Evolutionary conservation across 2,329 filamentous ascomycete genomes (phyloP).

Genomic region (Emmonsiellopsis sp.): DNA sequence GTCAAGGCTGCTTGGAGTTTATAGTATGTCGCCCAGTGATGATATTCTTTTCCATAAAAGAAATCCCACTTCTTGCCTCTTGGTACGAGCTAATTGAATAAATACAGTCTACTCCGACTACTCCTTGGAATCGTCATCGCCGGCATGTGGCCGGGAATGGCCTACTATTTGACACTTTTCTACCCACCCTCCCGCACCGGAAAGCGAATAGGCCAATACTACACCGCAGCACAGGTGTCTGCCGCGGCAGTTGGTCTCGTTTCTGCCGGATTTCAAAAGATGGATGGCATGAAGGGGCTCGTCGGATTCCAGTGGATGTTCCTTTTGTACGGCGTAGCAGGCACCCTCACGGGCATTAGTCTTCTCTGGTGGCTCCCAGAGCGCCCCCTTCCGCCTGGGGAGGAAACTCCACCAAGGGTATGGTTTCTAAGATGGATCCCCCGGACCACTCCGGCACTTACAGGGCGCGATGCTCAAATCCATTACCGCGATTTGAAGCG

Average conservation of each 20-base stretch:
- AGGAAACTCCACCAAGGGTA: slow-evolving; percentile 10
- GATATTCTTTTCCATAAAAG: neutral
- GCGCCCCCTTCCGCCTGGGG: slow-evolving; percentile 61
- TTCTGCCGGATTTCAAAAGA: slow-evolving; percentile 82
- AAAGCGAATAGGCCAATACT: slow-evolving; percentile 83
- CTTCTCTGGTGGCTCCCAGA: slow-evolving; percentile 90
- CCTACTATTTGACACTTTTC: slow-evolving; percentile 84
- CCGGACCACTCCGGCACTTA: slow-evolving; percentile 58
- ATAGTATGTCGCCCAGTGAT: slow-evolving; percentile 46
- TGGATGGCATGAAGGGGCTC: slow-evolving; percentile 68
- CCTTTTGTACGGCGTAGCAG: slow-evolving; percentile 71
- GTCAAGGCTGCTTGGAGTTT: slow-evolving; percentile 77
- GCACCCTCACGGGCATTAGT: slow-evolving; percentile 59
- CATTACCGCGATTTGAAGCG: slow-evolving; percentile 76
- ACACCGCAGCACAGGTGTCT: slow-evolving; percentile 79
- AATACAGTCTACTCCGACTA: slow-evolving; percentile 62
- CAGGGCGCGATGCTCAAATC: slow-evolving; percentile 65
- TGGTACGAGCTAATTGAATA: neutral
- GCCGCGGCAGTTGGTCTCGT: slow-evolving; percentile 83
- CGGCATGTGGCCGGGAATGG: slow-evolving; percentile 93
- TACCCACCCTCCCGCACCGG: slow-evolving; percentile 80
- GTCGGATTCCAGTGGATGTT: slow-evolving; percentile 70
- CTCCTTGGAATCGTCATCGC: slow-evolving; percentile 80
- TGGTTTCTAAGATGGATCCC: slow-evolving; percentile 58
- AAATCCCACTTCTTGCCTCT: neutral